These are phyloP conservation scores for Euphorbia peplus DNA, from an alignment of 345 rosid genomes.

Conservation along the genomic window DNA sequence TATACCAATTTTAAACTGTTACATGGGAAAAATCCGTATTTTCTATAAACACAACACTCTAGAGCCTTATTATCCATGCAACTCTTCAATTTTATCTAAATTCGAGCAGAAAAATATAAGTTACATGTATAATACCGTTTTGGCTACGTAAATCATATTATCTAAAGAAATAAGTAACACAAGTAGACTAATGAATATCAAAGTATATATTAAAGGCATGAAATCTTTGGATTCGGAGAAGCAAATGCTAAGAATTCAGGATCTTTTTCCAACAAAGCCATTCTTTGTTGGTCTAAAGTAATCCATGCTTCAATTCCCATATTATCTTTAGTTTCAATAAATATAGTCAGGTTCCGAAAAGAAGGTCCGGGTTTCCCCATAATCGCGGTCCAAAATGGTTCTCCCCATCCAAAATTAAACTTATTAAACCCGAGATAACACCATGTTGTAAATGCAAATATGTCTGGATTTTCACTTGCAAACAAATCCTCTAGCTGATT, in stretches of 20 bases:
- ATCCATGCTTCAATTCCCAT: constrained; percentile 28
- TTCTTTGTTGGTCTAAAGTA: constrained; percentile 14
- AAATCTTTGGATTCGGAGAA: constrained; percentile 19
- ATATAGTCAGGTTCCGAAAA: constrained; percentile 9
- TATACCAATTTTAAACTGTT: too few relatives aligned
- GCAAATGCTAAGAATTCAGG: constrained; percentile 23
- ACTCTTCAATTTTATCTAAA: too few relatives aligned
- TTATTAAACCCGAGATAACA: constrained; percentile 12
- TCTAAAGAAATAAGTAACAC: too few relatives aligned
- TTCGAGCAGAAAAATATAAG: too few relatives aligned
- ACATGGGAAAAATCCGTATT: too few relatives aligned
- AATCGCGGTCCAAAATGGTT: neutral
- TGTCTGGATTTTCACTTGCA: constrained; percentile 17
- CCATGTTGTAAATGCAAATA: constrained; percentile 23
- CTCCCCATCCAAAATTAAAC: constrained; percentile 25
- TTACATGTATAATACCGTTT: too few relatives aligned
- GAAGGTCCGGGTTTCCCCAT: constrained; percentile 16
- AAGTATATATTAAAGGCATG: constrained; percentile 18
- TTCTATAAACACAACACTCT: too few relatives aligned
- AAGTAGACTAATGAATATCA: too few relatives aligned
- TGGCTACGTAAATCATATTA: too few relatives aligned
- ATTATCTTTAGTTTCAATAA: constrained; percentile 10
- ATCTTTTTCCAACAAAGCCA: constrained; percentile 8
- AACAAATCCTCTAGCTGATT: constrained; percentile 11
- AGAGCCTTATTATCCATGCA: too few relatives aligned